Conservation (phyloP, 2,329 filamentous ascomycete species). For the Xylaria polymorpha region DNA sequence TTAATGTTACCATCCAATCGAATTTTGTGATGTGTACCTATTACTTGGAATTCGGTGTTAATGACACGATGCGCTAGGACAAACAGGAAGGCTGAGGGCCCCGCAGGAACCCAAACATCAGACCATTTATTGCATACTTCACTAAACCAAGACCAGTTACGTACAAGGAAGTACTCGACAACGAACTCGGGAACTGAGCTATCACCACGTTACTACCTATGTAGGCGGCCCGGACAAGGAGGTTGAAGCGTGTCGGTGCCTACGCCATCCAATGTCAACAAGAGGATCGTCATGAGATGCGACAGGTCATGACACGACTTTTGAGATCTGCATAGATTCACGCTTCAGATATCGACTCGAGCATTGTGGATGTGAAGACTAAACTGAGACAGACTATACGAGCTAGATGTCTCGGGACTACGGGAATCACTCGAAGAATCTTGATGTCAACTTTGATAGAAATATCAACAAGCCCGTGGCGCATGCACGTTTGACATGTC, state of each 20-base stretch:
- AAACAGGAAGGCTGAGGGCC: constrained; percentile 22
- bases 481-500: not conserved
- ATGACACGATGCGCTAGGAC: constrained; percentile 10
- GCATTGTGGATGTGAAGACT: not conserved
- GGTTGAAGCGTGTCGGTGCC: constrained; percentile 8
- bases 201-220: constrained; percentile 9
- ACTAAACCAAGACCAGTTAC: constrained; percentile 9
- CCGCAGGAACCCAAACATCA: constrained; percentile 1
- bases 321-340: constrained; percentile 28
- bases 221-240: not conserved
- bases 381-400: constrained; percentile 11
- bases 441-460: not conserved
- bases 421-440: not conserved
- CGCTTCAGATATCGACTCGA: constrained; percentile 17
- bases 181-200: not conserved
- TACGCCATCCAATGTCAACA: constrained; percentile 14
- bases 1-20: constrained; percentile 13
- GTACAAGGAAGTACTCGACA: constrained; percentile 5
- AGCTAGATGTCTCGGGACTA: not conserved
- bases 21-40: not conserved
- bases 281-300: constrained; percentile 24
- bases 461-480: not conserved
- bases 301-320: constrained; percentile 30
- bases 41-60: not conserved
- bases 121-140: not conserved